A percentile compares a stretch with the other conserved stretches of the same genome.
Conservation (phyloP, 2,329 filamentous ascomycete genomes). For the Penicillium brevicompactum region DNA sequence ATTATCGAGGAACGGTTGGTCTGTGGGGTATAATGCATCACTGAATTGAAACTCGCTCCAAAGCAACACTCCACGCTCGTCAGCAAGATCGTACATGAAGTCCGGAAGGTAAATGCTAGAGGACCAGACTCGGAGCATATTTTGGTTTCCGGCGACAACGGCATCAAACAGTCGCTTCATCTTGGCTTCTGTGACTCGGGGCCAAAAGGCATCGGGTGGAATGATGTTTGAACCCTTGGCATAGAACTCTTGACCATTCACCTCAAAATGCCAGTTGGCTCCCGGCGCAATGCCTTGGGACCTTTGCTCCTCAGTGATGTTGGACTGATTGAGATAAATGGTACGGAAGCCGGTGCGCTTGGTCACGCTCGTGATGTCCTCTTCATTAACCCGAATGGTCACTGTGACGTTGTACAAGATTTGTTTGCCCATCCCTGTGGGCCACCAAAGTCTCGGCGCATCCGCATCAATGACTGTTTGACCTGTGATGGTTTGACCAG, state of each 20-base stretch:
- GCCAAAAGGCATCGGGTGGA: constrained; percentile 65
- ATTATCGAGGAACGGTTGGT: constrained; percentile 58
- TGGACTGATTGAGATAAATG: constrained; percentile 60
- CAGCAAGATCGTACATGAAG: constrained; percentile 65
- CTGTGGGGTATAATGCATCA: constrained; percentile 61
- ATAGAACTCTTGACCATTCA: constrained; percentile 66
- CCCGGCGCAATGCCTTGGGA: constrained; percentile 58
- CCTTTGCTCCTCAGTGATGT: constrained; percentile 57
- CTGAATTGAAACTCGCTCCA: constrained; percentile 68
- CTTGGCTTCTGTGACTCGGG: constrained; percentile 56
- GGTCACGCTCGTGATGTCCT: constrained; percentile 47
- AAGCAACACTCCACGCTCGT: constrained; percentile 62
- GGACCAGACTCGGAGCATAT: constrained; percentile 66
- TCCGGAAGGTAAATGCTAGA: constrained; percentile 63
- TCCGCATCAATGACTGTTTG: constrained; percentile 46
- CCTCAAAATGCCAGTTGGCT: constrained; percentile 66
- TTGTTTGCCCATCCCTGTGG: constrained; percentile 58
- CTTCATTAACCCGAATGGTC: constrained; percentile 43
- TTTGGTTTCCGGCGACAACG: constrained; percentile 61
- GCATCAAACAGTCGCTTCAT: constrained; percentile 59
- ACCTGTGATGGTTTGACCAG: constrained; percentile 53
- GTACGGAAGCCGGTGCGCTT: constrained; percentile 64
- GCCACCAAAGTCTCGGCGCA: constrained; percentile 63
- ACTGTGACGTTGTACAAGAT: constrained; percentile 60
- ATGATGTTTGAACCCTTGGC: constrained; percentile 67